Evolutionary conservation across 2,329 filamentous ascomycete species (phyloP).

Genomic region (Xylaria sp.): DNA sequence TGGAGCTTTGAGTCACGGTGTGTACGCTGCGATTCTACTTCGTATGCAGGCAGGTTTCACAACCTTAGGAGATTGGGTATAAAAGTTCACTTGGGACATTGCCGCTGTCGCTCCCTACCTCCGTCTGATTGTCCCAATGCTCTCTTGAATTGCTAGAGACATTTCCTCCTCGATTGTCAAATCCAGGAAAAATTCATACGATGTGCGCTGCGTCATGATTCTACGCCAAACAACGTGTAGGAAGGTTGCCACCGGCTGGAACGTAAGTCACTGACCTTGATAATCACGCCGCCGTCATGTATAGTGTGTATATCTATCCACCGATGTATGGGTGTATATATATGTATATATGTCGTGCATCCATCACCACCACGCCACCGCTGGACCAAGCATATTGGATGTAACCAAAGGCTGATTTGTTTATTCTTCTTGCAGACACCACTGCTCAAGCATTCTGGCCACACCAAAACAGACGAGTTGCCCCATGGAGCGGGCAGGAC

Average conservation of each 20-base stretch:
- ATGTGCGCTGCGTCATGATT: constrained; percentile 53
- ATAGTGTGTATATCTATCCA: constrained; percentile 5
- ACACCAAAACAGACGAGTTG: constrained; percentile 36
- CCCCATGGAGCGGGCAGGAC: constrained; percentile 39
- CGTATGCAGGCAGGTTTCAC: constrained; percentile 17
- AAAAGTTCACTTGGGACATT: constrained; percentile 19
- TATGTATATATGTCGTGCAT: constrained; percentile 12
- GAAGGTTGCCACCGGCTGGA: constrained; percentile 52
- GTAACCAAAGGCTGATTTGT: constrained; percentile 17
- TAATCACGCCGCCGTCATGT: neutral
- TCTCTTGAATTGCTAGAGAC: constrained; percentile 11
- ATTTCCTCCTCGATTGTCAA: constrained; percentile 11
- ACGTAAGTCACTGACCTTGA: constrained; percentile 48
- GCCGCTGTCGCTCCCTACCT: neutral
- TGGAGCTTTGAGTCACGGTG: constrained; percentile 31
- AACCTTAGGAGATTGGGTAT: constrained; percentile 22
- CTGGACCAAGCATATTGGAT: constrained; percentile 21
- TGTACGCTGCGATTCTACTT: neutral
- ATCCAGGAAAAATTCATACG: constrained; percentile 27
- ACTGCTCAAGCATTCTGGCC: constrained; percentile 42
- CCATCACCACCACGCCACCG: constrained; percentile 20
- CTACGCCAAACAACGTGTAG: constrained; percentile 54
- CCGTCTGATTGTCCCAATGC: neutral
- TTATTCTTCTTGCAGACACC: constrained; percentile 42
- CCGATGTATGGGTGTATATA: neutral